A percentile compares a stretch with the other conserved stretches of the same genome.
phyloP scores from a whole-genome alignment of 495 filamentous ascomycete genomes.

The Platismatia glauca region DNA sequence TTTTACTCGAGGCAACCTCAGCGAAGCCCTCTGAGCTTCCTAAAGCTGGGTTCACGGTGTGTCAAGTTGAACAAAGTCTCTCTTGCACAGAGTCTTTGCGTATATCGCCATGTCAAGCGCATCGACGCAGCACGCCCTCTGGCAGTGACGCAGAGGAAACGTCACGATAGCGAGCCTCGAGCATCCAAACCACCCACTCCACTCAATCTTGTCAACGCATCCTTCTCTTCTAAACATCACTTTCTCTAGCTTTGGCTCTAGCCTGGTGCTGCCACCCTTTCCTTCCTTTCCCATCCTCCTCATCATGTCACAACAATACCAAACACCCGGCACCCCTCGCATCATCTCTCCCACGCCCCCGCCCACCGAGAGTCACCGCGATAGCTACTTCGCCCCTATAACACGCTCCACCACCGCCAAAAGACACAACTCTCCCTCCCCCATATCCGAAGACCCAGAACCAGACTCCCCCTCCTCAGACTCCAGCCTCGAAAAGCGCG shows the following conservation, averaged over 20 bases:
- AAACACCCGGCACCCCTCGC: constrained; percentile 56
- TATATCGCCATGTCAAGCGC: neutral
- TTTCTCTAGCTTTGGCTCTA: neutral
- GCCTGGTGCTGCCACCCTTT: constrained; percentile 14
- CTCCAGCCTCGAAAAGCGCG: constrained; percentile 36
- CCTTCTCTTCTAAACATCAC: neutral
- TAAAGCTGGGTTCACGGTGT: neutral
- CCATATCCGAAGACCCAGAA: constrained; percentile 37
- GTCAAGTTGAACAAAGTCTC: neutral
- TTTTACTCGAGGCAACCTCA: neutral
- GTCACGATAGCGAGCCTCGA: constrained; percentile 13
- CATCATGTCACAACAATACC: constrained; percentile 39
- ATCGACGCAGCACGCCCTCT: neutral
- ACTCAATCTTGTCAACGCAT: neutral
- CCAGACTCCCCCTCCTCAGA: constrained; percentile 32
- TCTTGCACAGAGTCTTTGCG: neutral
- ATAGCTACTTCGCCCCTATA: constrained; percentile 51
- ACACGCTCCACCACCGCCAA: constrained; percentile 51
- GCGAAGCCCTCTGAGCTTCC: neutral
- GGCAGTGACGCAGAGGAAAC: constrained; percentile 7
- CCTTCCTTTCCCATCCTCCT: neutral
- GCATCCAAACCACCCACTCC: constrained; percentile 5
- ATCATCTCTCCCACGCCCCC: constrained; percentile 65
- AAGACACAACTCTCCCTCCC: constrained; percentile 33
- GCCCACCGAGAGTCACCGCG: constrained; percentile 46